A percentile compares a stretch with the other conserved stretches of the same genome.
phyloP scores from a whole-genome alignment of 1,139 yeast species.

The Zygosaccharomyces sapae region DNA sequence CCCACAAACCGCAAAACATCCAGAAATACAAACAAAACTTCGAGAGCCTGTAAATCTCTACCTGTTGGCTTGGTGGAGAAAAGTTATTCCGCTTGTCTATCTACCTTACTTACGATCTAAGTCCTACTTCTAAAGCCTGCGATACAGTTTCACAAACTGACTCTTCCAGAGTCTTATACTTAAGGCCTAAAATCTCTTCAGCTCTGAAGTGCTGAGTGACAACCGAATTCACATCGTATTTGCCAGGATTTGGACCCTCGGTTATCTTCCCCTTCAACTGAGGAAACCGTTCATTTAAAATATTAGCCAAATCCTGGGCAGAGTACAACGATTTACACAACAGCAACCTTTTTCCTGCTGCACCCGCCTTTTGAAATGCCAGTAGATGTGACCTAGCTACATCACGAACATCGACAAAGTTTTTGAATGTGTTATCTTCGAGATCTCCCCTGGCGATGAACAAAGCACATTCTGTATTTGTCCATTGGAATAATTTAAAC shows the following conservation, averaged over 20 bases:
- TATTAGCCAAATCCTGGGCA: conserved; percentile 32
- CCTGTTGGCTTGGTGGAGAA: no score
- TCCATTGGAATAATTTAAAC: conserved; percentile 39
- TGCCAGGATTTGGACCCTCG: conserved; percentile 3
- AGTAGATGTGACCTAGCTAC: conserved; percentile 48
- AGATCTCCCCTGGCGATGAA: conserved; percentile 18
- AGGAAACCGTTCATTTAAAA: conserved; percentile 36
- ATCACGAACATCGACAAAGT: conserved; percentile 51
- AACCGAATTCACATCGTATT: conserved; percentile 26
- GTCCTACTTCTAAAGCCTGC: conserved; percentile 37
- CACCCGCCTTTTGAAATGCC: conserved; percentile 37
- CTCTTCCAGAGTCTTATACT: conserved; percentile 40
- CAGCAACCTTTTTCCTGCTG: conserved; percentile 35
- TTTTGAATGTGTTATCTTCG: no score
- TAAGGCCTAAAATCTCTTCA: conserved; percentile 39
- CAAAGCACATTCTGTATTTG: conserved; percentile 29
- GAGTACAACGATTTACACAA: conserved; percentile 32
- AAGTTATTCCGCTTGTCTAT: no score
- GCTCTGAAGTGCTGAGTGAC: conserved; percentile 21
- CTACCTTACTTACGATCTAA: conserved; percentile 3
- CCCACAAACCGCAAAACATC: no score
- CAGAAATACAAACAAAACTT: conserved; percentile 24
- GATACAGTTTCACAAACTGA: conserved; percentile 42
- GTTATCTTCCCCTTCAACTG: conserved; percentile 32
- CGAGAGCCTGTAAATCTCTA: conserved; percentile 19